Evolutionary conservation across 2,329 filamentous ascomycete genomes (phyloP).

Genomic region (Coniella lustricola): DNA sequence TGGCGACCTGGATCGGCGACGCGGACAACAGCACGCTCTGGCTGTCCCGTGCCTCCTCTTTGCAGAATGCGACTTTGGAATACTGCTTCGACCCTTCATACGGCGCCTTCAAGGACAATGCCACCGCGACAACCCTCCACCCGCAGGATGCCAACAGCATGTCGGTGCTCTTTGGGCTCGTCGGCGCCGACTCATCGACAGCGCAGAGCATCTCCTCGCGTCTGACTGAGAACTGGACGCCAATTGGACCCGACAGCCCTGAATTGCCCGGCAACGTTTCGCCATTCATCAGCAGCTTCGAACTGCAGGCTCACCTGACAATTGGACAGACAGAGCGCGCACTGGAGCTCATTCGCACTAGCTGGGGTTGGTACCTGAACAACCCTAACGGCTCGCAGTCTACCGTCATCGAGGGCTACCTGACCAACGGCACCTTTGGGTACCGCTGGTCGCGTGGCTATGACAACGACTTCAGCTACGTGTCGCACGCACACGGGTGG

Average conservation of each 20-base stretch:
- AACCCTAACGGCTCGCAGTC: conserved; percentile 50
- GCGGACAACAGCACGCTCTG: conserved; percentile 22
- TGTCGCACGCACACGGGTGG: conserved; percentile 45
- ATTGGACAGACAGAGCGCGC: conserved; percentile 42
- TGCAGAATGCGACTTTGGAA: conserved; percentile 38
- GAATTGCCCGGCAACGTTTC: conserved; percentile 52
- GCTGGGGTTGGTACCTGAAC: conserved; percentile 55
- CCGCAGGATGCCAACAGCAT: conserved; percentile 56
- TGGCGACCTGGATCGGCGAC: conserved; percentile 42
- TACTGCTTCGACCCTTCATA: conserved; percentile 40
- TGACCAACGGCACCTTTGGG: conserved; percentile 47
- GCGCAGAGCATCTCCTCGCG: conserved; percentile 34
- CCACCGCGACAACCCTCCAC: conserved; percentile 40
- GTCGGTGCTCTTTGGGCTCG: conserved; percentile 42
- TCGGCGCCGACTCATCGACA: conserved; percentile 25
- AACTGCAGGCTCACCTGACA: conserved; percentile 50
- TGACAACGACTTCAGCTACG: conserved; percentile 37
- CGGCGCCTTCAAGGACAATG: conserved; percentile 49
- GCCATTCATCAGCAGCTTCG: conserved; percentile 52
- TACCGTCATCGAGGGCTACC: conserved; percentile 54
- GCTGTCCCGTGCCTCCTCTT: conserved; percentile 31
- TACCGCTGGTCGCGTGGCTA: conserved; percentile 50
- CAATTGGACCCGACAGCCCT: conserved; percentile 47
- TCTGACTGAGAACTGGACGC: conserved; percentile 46
- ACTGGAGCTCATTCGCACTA: conserved; percentile 45